These are phyloP conservation scores for Malassezia slooffiae DNA, from an alignment of 1,284 basidiomycete species.

Conservation along the genomic window DNA sequence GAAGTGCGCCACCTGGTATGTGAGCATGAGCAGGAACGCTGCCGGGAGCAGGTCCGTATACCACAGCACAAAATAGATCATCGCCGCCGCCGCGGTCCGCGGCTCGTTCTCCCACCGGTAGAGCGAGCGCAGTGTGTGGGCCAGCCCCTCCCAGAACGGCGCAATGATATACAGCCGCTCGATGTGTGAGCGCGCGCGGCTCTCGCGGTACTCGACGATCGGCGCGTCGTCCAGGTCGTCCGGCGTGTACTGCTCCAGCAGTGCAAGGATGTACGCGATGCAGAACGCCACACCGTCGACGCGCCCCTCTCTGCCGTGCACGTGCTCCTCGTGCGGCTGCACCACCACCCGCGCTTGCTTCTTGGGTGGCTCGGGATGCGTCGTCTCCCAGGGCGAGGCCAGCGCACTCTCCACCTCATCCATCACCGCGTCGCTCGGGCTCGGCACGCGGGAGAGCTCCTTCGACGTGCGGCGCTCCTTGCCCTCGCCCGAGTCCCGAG, in stretches of 20 bases:
- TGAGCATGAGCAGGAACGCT: slow-evolving; percentile 35
- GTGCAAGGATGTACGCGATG: slow-evolving; percentile 42
- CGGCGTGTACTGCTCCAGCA: slow-evolving; percentile 39
- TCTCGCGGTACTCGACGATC: slow-evolving; percentile 38
- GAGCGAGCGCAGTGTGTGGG: slow-evolving; percentile 13
- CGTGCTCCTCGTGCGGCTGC: slow-evolving; percentile 24
- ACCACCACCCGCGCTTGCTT: too few relatives aligned
- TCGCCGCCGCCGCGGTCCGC: slow-evolving; percentile 32
- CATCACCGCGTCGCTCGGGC: too few relatives aligned
- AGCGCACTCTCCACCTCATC: too few relatives aligned
- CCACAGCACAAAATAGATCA: slow-evolving; percentile 46
- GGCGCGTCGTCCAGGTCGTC: slow-evolving; percentile 42
- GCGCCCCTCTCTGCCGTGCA: slow-evolving; percentile 25
- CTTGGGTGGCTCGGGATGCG: too few relatives aligned
- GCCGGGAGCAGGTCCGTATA: slow-evolving; percentile 42
- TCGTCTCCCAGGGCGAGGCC: too few relatives aligned
- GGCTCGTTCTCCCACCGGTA: slow-evolving; percentile 24
- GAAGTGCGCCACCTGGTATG: slow-evolving; percentile 41
- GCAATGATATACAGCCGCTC: slow-evolving; percentile 45
- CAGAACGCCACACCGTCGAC: slow-evolving; percentile 42
- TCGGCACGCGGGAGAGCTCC: too few relatives aligned
- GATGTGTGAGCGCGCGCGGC: slow-evolving; percentile 36
- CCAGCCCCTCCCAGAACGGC: slow-evolving; percentile 45
- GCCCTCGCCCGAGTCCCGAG: too few relatives aligned
- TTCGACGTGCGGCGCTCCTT: too few relatives aligned